phyloP scores from a whole-genome alignment of 192 early-diverging fungal species.

The Backusella circina region DNA sequence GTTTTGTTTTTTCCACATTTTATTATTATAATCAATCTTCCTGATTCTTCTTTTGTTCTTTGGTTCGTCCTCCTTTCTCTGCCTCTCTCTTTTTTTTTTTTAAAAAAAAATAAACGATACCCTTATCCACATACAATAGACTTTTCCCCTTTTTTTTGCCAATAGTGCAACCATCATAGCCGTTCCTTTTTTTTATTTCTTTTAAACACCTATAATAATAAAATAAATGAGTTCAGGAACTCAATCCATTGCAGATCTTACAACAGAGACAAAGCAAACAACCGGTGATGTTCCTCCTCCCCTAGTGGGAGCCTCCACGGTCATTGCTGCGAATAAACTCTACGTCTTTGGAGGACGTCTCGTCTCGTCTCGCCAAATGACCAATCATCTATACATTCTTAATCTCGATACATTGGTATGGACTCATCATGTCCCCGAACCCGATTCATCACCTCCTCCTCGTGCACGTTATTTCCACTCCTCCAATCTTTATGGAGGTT shows the following conservation, averaged over 20 bases:
- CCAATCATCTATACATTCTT: constrained; percentile 66
- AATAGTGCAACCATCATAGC: background rate
- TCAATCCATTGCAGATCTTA: constrained; percentile 55
- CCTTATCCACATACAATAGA: background rate
- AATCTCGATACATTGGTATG: constrained; percentile 60
- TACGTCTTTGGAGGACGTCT: constrained; percentile 73
- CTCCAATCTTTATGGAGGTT: constrained; percentile 54
- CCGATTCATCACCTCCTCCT: constrained; percentile 34
- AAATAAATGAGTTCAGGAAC: constrained; percentile 18
- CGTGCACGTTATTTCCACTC: constrained; percentile 72
- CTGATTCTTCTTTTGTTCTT: background rate
- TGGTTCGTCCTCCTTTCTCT: background rate
- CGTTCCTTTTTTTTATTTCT: background rate
- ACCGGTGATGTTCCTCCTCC: constrained; percentile 72
- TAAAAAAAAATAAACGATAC: background rate
- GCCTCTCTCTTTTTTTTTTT: background rate
- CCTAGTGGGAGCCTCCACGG: constrained; percentile 63
- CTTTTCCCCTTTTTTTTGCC: background rate
- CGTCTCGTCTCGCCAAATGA: constrained; percentile 64
- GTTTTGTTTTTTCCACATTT: background rate
- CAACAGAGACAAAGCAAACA: constrained; percentile 40
- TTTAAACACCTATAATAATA: background rate
- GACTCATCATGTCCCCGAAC: constrained; percentile 44
- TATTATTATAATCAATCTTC: background rate
- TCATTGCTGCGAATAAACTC: constrained; percentile 53